Percentiles rank a stretch among this genome's conserved stretches.
phyloP scores from a whole-genome alignment of 257 asterid genomes.

The Osmanthus fragrans region DNA sequence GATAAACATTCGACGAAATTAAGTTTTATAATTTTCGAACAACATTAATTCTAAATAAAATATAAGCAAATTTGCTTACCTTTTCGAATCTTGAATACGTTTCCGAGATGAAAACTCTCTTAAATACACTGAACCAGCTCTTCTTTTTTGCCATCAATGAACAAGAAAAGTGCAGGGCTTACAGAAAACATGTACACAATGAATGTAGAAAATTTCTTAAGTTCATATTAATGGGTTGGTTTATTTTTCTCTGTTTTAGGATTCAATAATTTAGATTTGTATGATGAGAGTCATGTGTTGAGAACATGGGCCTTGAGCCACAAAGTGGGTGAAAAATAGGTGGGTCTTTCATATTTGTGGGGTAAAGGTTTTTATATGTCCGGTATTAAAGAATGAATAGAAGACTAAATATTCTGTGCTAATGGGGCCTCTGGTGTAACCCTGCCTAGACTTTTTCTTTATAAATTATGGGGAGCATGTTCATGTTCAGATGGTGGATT shows the following conservation, averaged over 20 bases:
- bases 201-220: slow-evolving; percentile 27
- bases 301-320: slow-evolving; percentile 54
- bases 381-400: neutral
- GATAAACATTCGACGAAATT: neutral
- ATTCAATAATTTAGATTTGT: slow-evolving; percentile 42
- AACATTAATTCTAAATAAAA: neutral
- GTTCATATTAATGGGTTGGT: slow-evolving; percentile 10
- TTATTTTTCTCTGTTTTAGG: slow-evolving; percentile 17
- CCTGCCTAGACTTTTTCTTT: slow-evolving; percentile 21
- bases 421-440: slow-evolving; percentile 24
- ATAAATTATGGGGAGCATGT: slow-evolving; percentile 18
- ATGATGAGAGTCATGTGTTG: slow-evolving; percentile 55
- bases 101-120: slow-evolving; percentile 63
- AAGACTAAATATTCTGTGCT: slow-evolving; percentile 20
- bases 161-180: slow-evolving; percentile 22
- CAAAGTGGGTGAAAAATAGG: slow-evolving; percentile 26
- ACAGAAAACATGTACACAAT: slow-evolving; percentile 1
- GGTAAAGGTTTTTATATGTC: slow-evolving; percentile 23
- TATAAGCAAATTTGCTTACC: slow-evolving; percentile 38
- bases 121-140: slow-evolving; percentile 64
- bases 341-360: slow-evolving; percentile 33
- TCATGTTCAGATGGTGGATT: slow-evolving; percentile 21
- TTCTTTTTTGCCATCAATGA: slow-evolving; percentile 68
- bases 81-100: slow-evolving; percentile 57
- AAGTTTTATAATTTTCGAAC: neutral